Percentiles rank a stretch among this genome's conserved stretches.
Conservation (phyloP, 2,329 filamentous ascomycete genomes). For the Calonectria hongkongensis region DNA sequence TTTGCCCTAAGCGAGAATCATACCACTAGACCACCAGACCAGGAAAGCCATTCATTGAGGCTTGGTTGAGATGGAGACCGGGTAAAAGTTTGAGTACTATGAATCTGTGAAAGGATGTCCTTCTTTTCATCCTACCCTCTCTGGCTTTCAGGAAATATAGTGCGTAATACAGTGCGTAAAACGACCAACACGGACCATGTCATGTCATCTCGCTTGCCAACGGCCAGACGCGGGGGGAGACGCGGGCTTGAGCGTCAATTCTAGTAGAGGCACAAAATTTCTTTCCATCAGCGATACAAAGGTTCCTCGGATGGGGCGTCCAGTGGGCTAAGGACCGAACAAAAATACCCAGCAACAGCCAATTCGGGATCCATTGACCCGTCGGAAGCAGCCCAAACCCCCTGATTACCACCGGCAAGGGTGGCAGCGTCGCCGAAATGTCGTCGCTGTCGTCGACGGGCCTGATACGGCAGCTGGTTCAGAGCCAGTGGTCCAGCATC, state of each 20-base stretch:
- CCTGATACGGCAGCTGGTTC: slow-evolving; percentile 55
- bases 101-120: too few relatives aligned
- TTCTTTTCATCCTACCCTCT: too few relatives aligned
- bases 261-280: slow-evolving; percentile 46
- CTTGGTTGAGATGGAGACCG: too few relatives aligned
- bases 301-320: slow-evolving; percentile 53
- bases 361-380: slow-evolving; percentile 17
- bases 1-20: slow-evolving; percentile 81
- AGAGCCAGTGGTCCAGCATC: slow-evolving; percentile 51
- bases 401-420: slow-evolving; percentile 52
- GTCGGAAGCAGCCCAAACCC: slow-evolving; percentile 30
- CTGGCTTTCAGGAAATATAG: slow-evolving; percentile 31
- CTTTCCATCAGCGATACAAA: slow-evolving; percentile 47
- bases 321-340: slow-evolving; percentile 44
- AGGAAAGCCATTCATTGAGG: too few relatives aligned
- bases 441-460: slow-evolving; percentile 50
- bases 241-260: slow-evolving; percentile 41
- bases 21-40: slow-evolving; percentile 79
- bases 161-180: slow-evolving; percentile 19
- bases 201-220: slow-evolving; percentile 52
- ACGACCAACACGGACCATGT: slow-evolving; percentile 43
- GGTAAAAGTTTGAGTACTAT: too few relatives aligned
- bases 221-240: slow-evolving; percentile 48
- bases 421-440: slow-evolving; percentile 50
- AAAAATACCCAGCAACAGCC: slow-evolving; percentile 39